Evolutionary conservation across 2,329 filamentous ascomycete genomes (phyloP).

Genomic region (Lasiodiplodia sp.): DNA sequence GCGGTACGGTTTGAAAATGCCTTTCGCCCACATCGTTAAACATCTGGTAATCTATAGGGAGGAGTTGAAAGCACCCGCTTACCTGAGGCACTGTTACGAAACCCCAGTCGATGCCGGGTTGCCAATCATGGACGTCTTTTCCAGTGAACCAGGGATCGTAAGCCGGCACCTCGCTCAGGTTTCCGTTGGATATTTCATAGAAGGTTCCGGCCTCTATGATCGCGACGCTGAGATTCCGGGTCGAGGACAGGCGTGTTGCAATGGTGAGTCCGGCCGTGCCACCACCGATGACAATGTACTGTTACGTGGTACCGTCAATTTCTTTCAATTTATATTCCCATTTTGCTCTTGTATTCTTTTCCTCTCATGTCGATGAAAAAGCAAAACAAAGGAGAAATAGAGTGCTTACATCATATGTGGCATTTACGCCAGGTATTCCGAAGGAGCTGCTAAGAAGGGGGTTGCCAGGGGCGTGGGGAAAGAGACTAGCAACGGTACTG

Average conservation of each 20-base stretch:
- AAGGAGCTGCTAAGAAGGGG: conserved; percentile 29
- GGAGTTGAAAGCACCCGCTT: neutral
- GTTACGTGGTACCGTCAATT: neutral
- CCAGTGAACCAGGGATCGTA: conserved; percentile 32
- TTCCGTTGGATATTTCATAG: conserved; percentile 41
- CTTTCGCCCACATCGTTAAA: neutral
- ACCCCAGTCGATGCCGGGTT: conserved; percentile 1
- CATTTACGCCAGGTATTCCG: conserved; percentile 32
- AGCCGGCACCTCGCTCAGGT: conserved; percentile 36
- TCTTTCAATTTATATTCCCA: neutral
- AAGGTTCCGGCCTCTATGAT: conserved; percentile 40
- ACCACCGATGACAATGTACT: conserved; percentile 39
- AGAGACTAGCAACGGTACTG: neutral
- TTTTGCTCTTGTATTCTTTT: neutral
- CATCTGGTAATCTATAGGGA: neutral
- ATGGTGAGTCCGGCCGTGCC: conserved; percentile 39
- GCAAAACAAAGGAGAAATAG: too few species aligned
- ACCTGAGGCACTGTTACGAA: neutral
- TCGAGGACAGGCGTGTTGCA: conserved; percentile 39
- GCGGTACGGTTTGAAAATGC: conserved; percentile 4
- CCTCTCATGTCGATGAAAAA: neutral
- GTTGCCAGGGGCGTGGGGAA: neutral
- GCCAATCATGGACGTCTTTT: neutral
- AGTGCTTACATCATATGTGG: conserved; percentile 39
- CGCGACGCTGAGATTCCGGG: conserved; percentile 36